Evolutionary conservation across 768 basidiomycete genomes (phyloP).

Genomic region (Hemileccinum impolitum): DNA sequence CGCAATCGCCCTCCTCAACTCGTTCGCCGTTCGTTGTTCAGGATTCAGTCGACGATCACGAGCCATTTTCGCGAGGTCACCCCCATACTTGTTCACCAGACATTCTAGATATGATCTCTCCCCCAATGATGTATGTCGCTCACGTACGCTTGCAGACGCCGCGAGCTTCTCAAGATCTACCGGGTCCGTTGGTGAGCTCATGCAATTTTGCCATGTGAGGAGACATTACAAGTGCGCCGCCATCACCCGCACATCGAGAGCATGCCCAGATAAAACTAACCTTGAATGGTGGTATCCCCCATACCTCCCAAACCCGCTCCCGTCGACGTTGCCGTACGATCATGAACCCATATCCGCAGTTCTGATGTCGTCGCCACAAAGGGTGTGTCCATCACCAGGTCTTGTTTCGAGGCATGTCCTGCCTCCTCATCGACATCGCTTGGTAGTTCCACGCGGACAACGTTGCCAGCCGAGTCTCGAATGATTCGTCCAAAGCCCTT

Average conservation of each 20-base stretch:
- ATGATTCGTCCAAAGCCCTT: slow-evolving; percentile 79
- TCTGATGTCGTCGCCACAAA: slow-evolving; percentile 13
- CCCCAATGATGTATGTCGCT: slow-evolving; percentile 63
- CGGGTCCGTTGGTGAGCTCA: slow-evolving; percentile 11
- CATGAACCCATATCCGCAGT: slow-evolving; percentile 16
- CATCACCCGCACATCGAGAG: background rate
- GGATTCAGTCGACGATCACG: slow-evolving; percentile 75
- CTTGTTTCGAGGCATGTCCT: slow-evolving; percentile 17
- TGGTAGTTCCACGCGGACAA: slow-evolving; percentile 65
- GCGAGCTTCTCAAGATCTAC: slow-evolving; percentile 68
- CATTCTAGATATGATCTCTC: slow-evolving; percentile 65
- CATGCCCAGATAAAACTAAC: slow-evolving; percentile 29
- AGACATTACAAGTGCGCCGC: background rate
- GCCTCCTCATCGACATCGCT: slow-evolving; percentile 49
- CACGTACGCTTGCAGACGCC: slow-evolving; percentile 41
- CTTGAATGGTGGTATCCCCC: slow-evolving; percentile 20
- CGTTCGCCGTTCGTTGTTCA: slow-evolving; percentile 81
- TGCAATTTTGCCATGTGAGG: background rate
- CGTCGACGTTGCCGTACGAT: background rate
- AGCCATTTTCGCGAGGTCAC: slow-evolving; percentile 73
- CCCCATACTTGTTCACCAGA: slow-evolving; percentile 67
- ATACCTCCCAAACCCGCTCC: background rate
- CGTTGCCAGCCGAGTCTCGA: slow-evolving; percentile 73
- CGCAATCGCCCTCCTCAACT: slow-evolving; percentile 61
- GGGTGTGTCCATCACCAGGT: slow-evolving; percentile 42